Evolutionary conservation across 192 early-diverging fungal genomes (phyloP).

Genomic region (Coemansia sp.): DNA sequence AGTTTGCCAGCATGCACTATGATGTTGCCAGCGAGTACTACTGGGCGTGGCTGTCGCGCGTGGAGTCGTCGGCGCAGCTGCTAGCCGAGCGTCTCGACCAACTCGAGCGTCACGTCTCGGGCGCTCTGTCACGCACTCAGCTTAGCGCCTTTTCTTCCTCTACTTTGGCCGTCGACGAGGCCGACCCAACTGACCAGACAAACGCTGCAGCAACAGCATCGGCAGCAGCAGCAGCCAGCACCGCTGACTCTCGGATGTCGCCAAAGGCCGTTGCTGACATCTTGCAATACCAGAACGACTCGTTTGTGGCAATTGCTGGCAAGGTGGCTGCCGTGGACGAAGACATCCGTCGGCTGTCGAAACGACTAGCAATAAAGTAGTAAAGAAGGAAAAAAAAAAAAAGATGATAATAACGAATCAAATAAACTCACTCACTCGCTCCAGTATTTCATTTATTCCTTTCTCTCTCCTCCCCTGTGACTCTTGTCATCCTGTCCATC

Average conservation of each 20-base stretch:
- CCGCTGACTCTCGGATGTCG: conserved; percentile 12
- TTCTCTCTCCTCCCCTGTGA: background rate
- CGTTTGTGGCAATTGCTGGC: conserved; percentile 44
- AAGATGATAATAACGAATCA: no score
- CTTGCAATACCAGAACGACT: conserved; percentile 48
- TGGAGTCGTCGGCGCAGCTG: conserved; percentile 26
- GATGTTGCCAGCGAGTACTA: conserved; percentile 45
- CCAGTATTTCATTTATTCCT: background rate
- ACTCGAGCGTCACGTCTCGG: conserved; percentile 38
- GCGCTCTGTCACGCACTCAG: conserved; percentile 15
- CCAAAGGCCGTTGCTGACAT: conserved; percentile 38
- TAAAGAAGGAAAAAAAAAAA: background rate
- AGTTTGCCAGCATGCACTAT: conserved; percentile 39
- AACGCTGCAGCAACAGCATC: conserved; percentile 4
- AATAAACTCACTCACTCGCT: no score
- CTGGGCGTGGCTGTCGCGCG: conserved; percentile 43
- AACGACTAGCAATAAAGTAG: conserved; percentile 23
- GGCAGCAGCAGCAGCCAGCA: background rate
- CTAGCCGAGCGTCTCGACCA: conserved; percentile 46
- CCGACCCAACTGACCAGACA: background rate
- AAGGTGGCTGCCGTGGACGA: conserved; percentile 46
- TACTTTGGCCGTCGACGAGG: background rate
- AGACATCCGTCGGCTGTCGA: conserved; percentile 28
- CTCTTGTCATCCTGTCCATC: background rate
- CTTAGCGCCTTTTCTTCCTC: background rate